Percentiles rank a stretch among this genome's conserved stretches.
These are phyloP conservation scores for Sporothrix curviconia DNA, from an alignment of 2,329 filamentous ascomycete species.

Conservation along the genomic window DNA sequence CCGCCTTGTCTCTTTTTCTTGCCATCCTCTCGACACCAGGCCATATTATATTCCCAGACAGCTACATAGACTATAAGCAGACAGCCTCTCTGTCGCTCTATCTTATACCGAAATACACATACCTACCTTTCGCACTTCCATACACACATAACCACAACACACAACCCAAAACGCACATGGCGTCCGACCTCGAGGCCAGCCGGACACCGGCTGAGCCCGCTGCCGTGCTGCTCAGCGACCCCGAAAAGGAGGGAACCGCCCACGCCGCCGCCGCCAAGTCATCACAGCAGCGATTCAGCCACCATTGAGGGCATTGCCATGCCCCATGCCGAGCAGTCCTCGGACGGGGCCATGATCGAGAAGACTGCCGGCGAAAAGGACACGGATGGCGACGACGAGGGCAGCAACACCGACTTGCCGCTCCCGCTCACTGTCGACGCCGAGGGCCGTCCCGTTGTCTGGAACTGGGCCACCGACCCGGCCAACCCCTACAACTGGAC, in stretches of 20 bases:
- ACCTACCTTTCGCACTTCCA: background rate
- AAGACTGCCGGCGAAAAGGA: background rate
- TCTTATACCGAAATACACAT: no score
- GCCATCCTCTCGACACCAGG: no score
- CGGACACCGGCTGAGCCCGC: background rate
- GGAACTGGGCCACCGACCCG: constrained; percentile 33
- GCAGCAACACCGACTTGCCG: background rate
- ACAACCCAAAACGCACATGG: background rate
- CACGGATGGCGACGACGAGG: background rate
- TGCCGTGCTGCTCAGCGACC: background rate
- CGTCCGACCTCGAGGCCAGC: background rate
- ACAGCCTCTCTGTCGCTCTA: background rate
- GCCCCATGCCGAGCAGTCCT: background rate
- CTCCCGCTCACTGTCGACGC: constrained; percentile 3
- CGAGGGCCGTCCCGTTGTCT: background rate
- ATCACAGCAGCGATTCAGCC: background rate
- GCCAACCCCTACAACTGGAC: constrained; percentile 50
- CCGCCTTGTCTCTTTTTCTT: no score
- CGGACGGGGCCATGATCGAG: background rate
- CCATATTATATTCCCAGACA: background rate
- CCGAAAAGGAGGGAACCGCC: background rate
- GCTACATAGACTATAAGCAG: background rate
- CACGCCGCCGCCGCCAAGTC: background rate
- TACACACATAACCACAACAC: background rate
- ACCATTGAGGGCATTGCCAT: background rate